A percentile compares a stretch with the other conserved stretches of the same genome.
phyloP scores from a whole-genome alignment of 2,329 filamentous ascomycete genomes.

The Cercospora sp. region DNA sequence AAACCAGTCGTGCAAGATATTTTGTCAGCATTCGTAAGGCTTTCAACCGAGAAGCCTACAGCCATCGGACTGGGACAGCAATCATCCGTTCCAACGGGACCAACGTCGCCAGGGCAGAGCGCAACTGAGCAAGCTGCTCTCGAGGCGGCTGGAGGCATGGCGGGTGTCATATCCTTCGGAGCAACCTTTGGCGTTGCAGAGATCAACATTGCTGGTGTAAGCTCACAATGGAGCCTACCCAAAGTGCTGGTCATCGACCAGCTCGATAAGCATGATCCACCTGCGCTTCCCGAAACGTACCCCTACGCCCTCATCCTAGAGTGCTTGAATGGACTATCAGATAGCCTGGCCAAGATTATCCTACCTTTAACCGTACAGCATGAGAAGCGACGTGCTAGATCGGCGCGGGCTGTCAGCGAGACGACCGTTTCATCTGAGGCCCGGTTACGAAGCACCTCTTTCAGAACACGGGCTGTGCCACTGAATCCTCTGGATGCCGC shows the following conservation, averaged over 20 bases:
- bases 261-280: slow-evolving; percentile 86
- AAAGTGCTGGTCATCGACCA: slow-evolving; percentile 89
- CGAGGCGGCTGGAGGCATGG: slow-evolving; percentile 76
- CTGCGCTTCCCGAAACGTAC: slow-evolving; percentile 84
- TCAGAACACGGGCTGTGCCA: slow-evolving; percentile 73
- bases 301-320: slow-evolving; percentile 85
- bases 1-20: slow-evolving; percentile 78
- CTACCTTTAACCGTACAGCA: slow-evolving; percentile 82
- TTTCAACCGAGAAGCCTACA: slow-evolving; percentile 86
- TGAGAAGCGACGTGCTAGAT: slow-evolving; percentile 56
- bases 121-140: slow-evolving; percentile 81
- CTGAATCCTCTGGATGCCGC: slow-evolving; percentile 78
- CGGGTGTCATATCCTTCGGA: slow-evolving; percentile 71
- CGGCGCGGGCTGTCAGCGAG: slow-evolving; percentile 17
- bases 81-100: slow-evolving; percentile 74
- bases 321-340: slow-evolving; percentile 86
- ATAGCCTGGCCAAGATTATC: slow-evolving; percentile 89
- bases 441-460: slow-evolving; percentile 60
- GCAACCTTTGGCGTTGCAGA: slow-evolving; percentile 67
- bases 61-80: slow-evolving; percentile 87
- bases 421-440: slow-evolving; percentile 30
- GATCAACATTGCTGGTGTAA: slow-evolving; percentile 71
- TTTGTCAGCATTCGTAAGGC: slow-evolving; percentile 82
- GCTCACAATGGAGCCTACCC: slow-evolving; percentile 85
- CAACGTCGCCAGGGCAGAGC: slow-evolving; percentile 56